A percentile compares a stretch with the other conserved stretches of the same genome.
These are phyloP conservation scores for Alternaria tenuissima DNA, from an alignment of 2,329 filamentous ascomycete species.

Conservation along the genomic window DNA sequence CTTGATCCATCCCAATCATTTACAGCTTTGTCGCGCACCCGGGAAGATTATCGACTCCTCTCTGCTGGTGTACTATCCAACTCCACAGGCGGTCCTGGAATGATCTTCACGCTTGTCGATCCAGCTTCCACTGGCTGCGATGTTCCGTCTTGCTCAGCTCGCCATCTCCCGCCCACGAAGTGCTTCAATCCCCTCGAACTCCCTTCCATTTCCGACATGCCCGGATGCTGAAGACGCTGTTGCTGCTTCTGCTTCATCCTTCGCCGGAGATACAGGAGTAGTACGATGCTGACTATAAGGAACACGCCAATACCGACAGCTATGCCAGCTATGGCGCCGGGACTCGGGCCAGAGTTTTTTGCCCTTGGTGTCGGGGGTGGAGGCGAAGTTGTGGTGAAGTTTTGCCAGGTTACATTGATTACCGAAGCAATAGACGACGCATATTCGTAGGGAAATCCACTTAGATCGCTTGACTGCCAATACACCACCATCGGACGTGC, in stretches of 20 bases:
- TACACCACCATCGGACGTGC: too few relatives aligned
- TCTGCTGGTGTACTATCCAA: not conserved
- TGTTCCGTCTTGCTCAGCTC: not conserved
- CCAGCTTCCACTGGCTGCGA: not conserved
- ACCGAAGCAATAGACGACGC: too few relatives aligned
- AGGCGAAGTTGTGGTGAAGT: too few relatives aligned
- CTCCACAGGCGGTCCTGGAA: not conserved
- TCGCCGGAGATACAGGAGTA: not conserved
- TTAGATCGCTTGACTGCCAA: too few relatives aligned
- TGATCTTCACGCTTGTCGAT: not conserved
- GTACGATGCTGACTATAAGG: too few relatives aligned
- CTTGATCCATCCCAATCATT: not conserved
- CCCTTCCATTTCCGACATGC: not conserved
- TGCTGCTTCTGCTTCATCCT: not conserved
- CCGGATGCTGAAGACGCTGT: too few relatives aligned
- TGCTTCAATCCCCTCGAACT: not conserved
- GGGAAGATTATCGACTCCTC: not conserved
- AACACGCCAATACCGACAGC: not conserved
- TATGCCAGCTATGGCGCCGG: not conserved
- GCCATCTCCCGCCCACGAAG: not conserved
- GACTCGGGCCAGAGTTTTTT: too few relatives aligned
- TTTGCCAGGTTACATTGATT: too few relatives aligned
- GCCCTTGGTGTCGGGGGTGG: too few relatives aligned
- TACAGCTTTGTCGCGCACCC: not conserved
- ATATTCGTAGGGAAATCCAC: too few relatives aligned